A percentile compares a stretch with the other conserved stretches of the same genome.
Conservation (phyloP, 2,329 filamentous ascomycete genomes). For the Dactylellina cionopaga region DNA sequence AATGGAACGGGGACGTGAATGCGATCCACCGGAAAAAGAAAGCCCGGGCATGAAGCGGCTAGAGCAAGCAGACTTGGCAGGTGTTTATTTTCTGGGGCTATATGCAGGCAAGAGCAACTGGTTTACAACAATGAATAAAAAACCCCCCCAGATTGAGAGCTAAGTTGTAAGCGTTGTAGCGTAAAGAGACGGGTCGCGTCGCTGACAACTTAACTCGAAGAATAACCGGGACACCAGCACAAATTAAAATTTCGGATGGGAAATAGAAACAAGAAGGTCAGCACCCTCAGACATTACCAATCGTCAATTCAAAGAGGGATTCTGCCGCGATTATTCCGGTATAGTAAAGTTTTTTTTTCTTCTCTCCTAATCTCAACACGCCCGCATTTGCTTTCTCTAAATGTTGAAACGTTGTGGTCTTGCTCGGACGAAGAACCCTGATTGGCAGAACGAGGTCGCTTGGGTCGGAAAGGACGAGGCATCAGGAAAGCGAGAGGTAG, state of each 20-base stretch:
- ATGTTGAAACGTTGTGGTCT: constrained; percentile 7
- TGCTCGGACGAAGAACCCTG: constrained; percentile 34
- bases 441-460: constrained; percentile 45
- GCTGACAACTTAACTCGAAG: background rate
- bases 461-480: constrained; percentile 45
- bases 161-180: constrained; percentile 7
- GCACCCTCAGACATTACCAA: background rate
- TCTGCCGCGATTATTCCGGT: too few relatives aligned
- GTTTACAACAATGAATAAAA: constrained; percentile 19
- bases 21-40: constrained; percentile 51
- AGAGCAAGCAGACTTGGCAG: constrained; percentile 52
- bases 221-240: constrained; percentile 1
- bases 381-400: background rate
- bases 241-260: constrained; percentile 33
- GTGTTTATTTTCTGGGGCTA: constrained; percentile 41
- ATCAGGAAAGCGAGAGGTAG: constrained; percentile 44
- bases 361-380: constrained; percentile 1
- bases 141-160: constrained; percentile 17
- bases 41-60: constrained; percentile 43
- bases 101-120: constrained; percentile 40
- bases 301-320: too few relatives aligned
- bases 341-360: constrained; percentile 29
- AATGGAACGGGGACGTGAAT: constrained; percentile 31
- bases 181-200: background rate
- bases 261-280: constrained; percentile 18